These are phyloP conservation scores for Eragrostis nindensis DNA, from an alignment of 176 grass and related monocot genomes.

Conservation along the genomic window DNA sequence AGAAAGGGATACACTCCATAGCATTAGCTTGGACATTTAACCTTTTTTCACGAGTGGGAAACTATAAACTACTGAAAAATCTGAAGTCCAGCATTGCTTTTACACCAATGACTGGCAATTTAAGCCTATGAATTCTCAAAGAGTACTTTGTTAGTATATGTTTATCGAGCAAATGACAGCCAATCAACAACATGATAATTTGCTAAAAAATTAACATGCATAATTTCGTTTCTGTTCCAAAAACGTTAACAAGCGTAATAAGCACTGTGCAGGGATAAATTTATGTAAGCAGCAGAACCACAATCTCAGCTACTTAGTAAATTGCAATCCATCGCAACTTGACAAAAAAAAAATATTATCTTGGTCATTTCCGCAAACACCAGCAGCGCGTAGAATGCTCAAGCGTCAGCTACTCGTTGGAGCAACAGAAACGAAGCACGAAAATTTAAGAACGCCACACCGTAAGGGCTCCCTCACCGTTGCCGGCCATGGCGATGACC, in stretches of 20 bases:
- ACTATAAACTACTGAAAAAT: constrained; percentile 5
- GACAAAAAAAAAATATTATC: background rate
- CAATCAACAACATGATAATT: background rate
- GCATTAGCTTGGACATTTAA: background rate
- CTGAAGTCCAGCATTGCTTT: background rate
- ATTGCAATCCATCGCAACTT: background rate
- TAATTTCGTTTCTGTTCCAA: background rate
- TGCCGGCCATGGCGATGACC: constrained; percentile 78
- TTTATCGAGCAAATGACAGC: background rate
- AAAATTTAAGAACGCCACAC: background rate
- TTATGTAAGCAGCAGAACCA: background rate
- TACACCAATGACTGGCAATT: background rate
- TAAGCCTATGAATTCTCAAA: background rate
- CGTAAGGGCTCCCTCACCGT: constrained; percentile 43
- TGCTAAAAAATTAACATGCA: background rate
- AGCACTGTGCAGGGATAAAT: background rate
- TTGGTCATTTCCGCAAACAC: constrained; percentile 57
- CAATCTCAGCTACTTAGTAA: constrained; percentile 9
- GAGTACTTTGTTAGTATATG: background rate
- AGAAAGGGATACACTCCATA: background rate
- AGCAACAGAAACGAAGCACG: background rate
- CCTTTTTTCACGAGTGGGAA: background rate
- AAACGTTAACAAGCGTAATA: background rate
- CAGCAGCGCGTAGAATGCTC: background rate
- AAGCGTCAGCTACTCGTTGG: background rate